Evolutionary conservation across 164 flowering plant genomes (phyloP), one percentile per base, ranked within the genome.

Genomic region (Kalanchoe fedtschenkoi): DNA sequence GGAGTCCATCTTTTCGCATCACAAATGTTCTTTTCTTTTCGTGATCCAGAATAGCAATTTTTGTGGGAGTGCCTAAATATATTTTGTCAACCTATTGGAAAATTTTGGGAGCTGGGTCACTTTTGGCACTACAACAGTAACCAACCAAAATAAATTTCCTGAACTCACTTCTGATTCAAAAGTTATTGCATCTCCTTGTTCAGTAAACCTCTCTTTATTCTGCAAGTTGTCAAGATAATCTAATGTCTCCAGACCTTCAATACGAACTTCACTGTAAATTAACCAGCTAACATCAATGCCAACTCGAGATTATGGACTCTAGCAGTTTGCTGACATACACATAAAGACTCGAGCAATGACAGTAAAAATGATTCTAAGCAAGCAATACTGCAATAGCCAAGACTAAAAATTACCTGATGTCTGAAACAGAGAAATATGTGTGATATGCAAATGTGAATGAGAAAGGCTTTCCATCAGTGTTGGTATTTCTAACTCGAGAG

Each of bases 171-270:
- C 95, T 28, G 84, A 78, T 74, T 88, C 91, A 73, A 88, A 85
- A 63, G 91, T 88, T 62, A 85, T 77, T 29, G 97, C 96, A 83
- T 91, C 97, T 59, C 95, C 97, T 71, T 91, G 97, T 65, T 91
- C 96, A 42, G 97, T 91, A 60, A 76, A 89, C 26, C 92, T 80
- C 71, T 84, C 89, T 73, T 55, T 91, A 54, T 76, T 77, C 71
- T 74, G 78, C 68, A 88, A 58, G 73, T 83, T 91, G 69, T 91
- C 98, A 46, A 88, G 86, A 78, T 87, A 88, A 75, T 91, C 96
- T 60, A 86, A 75, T 33, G 97, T 91, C 77, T 91, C 97, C 66
- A 91, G 65, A 65, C 97, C 97, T 78, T 91, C 97, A 17, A 91
- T 86, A 26, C 96, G 82, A 60, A 91, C 95, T 78, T 91, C 98